A percentile compares a stretch with the other conserved stretches of the same genome.
Evolutionary conservation across 352 stramenopile species (phyloP).

Genomic region (Proteromonas lacertae): DNA sequence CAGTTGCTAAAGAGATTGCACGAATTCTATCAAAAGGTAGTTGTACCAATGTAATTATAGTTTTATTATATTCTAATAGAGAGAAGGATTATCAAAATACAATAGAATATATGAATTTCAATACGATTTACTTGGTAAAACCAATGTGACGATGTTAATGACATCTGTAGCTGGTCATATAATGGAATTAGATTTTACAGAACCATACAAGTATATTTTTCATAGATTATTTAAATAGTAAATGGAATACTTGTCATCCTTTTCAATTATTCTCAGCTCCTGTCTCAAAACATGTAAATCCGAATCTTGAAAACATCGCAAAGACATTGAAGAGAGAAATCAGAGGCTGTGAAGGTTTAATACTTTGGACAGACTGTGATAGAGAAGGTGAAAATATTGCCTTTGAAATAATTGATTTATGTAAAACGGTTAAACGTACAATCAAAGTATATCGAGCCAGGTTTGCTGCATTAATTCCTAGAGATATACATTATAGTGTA

Average conservation of each 20-base stretch:
- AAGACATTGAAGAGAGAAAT: slow-evolving; percentile 34
- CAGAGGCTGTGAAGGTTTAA: slow-evolving; percentile 30
- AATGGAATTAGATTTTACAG: slow-evolving; percentile 76
- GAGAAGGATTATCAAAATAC: slow-evolving; percentile 4
- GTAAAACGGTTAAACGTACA: slow-evolving; percentile 23
- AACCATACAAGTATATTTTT: slow-evolving; percentile 23
- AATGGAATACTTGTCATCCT: slow-evolving; percentile 64
- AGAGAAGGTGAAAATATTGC: slow-evolving; percentile 91
- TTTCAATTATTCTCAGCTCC: slow-evolving; percentile 59
- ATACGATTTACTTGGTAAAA: slow-evolving; percentile 28
- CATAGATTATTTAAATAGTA: slow-evolving; percentile 18
- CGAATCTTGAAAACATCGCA: slow-evolving; percentile 44
- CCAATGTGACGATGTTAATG: slow-evolving; percentile 46
- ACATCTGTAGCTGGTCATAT: slow-evolving; percentile 91
- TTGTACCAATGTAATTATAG: slow-evolving; percentile 16
- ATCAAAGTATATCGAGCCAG: slow-evolving; percentile 38
- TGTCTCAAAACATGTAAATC: slow-evolving; percentile 38
- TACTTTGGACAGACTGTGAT: slow-evolving; percentile 98
- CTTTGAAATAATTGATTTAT: slow-evolving; percentile 53
- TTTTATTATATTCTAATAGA: slow-evolving; percentile 16
- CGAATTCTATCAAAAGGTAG: slow-evolving; percentile 32
- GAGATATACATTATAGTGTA: slow-evolving; percentile 40
- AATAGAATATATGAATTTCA: slow-evolving; percentile 59
- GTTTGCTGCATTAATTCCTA: slow-evolving; percentile 62
- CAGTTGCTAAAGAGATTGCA: slow-evolving; percentile 80